Base-by-base conservation (phyloP, 1,139 yeast species). In the Arxiozyma slooffiae region DNA sequence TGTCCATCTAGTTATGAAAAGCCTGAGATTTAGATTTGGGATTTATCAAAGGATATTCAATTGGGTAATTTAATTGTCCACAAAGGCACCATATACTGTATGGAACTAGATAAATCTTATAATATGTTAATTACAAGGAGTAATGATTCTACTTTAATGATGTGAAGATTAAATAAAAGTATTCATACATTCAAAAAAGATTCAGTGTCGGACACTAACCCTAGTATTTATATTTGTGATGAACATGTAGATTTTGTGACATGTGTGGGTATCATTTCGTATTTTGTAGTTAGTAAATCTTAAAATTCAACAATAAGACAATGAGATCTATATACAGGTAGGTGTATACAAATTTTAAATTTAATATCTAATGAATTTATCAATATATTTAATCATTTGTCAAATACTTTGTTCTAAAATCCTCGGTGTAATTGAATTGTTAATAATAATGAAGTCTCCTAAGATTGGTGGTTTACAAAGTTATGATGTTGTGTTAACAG, bases 261-360 rank as follows among this genome's bases (percentile, higher is more conserved):
- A 0, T 82, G 85, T 0, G 61, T 83, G 47, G 75, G 80, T 58
- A 77, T 78, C 43, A 74, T 73, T 41, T 89, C 86, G 54, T 75
- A 76, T 44, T 68, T 72, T 47, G 79, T 89, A 40, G 64, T 92
- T 6, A 83, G 94, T 42, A 98, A 97, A 0, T 79, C 94, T 6
- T 92, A 97, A 95, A 98, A 92, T 69, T 82, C 80, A 63, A 72
- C 78, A 7, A 75, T 85, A 3, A 71, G 82, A 23, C 79, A 83
- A 57, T 90, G 97, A 97, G 98, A 92, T 68, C 71, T 94, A 49
- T 77, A 85, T 56, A 78, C 85, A 0, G 97, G 97, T 2, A 72
- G 74, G 44, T 69, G 77, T 34, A 62, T 74, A 2, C 60, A 67
- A 44, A 61, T 65, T 1, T 53, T 66, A n/a, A 68, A 66, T 50